Base-by-base conservation (phyloP, 1,139 yeast species). In the Debaryomycetaceae sp. region DNA sequence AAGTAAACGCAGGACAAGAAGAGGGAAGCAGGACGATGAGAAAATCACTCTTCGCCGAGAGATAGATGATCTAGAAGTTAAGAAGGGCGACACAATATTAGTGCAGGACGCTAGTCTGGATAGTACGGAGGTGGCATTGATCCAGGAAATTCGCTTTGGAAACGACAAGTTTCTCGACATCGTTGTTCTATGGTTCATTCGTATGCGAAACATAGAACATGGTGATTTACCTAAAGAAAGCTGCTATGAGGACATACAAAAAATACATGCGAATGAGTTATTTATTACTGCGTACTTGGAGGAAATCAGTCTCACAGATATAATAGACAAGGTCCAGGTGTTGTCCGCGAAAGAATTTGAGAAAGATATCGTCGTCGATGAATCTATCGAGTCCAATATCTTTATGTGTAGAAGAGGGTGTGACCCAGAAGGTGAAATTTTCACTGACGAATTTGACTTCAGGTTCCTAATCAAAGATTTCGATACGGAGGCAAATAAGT, bases 101-200 rank as follows among this genome's bases (percentile, higher is more conserved):
- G 62, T 70, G 1, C 54, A 57, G 35, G 57, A 56, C 37, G 50
- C 43, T 39, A 55, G 41, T 7, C 45, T 39, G 43, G 51, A 46
- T 43, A 43, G 49, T 6, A 44, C 65, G 1, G 69, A 62, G 33
- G 46, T 70, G n/a, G 78, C 67, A 0, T 50, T 76, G 13, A 63
- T 78, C 24, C 65, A 65, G 38, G 78, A 75, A 23, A 70, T 78
- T 24, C 45, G 53, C 34, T 67, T 72, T 47, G 81, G 78, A 0
- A 63, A 62, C 24, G 65, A 65, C 36, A 58, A 57, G 33, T 72
- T 64, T 46, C 49, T 76, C 4, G 78, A 72, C 24, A 47, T 78
- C 4, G 51, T 56, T 27, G 76, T 68, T 9, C 42, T 66, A 17
- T 70, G 75, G 70, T 72, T 75, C 45, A 51, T 62, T 5, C 50